Base-by-base conservation (phyloP, 176 grass and related monocot species). In the Ananas comosus region DNA sequence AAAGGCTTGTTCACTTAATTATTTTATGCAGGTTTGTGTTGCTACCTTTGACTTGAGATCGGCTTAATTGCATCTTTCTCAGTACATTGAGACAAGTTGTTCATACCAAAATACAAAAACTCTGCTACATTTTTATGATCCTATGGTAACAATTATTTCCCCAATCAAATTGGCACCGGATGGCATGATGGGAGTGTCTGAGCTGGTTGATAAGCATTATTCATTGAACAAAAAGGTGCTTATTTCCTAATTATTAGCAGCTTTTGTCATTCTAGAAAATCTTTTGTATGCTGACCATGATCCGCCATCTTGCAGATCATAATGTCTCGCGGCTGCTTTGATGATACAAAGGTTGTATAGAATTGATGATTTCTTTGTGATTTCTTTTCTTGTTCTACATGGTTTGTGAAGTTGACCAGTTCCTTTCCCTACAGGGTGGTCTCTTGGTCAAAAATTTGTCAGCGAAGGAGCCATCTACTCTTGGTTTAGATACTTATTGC, bases 31-130 rank as follows among this genome's bases (percentile, higher is more conserved):
- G 93, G 86, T 97, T 74, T 89, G 93, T 2, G 79, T 92, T 57
- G 93, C 93, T 4, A 86, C 93, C 67, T 92, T 97, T 77, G 88
- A 92, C 79, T 86, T 92, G 74, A 85, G 93, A 89, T 97, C 89
- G 29, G 89, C 88, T 53, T 79, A 86, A 14, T 79, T 97, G 50
- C 86, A 97, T 53, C 83, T 97, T 63, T 97, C 89, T 74, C 89
- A 97, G 33, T 97, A 90, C 71, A 97, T 97, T 9, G 93, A 92
- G 80, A 97, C 93, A n/a, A 92, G 86, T 66, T 84, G 86, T 49
- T 92, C 88, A 56, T 96, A 92, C 76, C 86, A 96, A 61, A 96
- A 96, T 69, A 97, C 86, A 24, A 97, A 83, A 59, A 90, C 83
- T 29, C 48, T 92, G 1, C 82, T 97, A 63, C 88, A 92, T 87